A percentile compares a stretch with the other conserved stretches of the same genome.
Evolutionary conservation across 108 stramenopile genomes (phyloP).

Genomic region (Nitzschia palea): DNA sequence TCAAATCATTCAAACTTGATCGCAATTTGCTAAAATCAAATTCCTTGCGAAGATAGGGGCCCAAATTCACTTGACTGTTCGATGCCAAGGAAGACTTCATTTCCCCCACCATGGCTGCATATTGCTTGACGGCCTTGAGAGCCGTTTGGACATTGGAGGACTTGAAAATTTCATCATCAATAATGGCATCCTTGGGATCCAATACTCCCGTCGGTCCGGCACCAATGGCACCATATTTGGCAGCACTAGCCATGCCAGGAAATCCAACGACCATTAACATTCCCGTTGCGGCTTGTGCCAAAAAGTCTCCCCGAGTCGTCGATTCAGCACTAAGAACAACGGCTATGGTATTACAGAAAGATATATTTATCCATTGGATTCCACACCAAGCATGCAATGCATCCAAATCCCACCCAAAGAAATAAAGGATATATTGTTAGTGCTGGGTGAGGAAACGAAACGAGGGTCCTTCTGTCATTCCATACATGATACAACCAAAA

Average conservation of each 20-base stretch:
- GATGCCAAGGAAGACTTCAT: slow-evolving; percentile 54
- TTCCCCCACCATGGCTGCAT: slow-evolving; percentile 50
- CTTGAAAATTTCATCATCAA: slow-evolving; percentile 66
- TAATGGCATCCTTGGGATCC: slow-evolving; percentile 71
- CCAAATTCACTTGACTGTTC: slow-evolving; percentile 76
- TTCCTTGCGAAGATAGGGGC: slow-evolving; percentile 67
- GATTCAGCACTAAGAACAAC: background rate
- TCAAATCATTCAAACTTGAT: slow-evolving; percentile 74
- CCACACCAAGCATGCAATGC: too few species aligned
- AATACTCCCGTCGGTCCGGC: slow-evolving; percentile 74
- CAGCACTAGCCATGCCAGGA: slow-evolving; percentile 74
- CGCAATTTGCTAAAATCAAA: slow-evolving; percentile 82
- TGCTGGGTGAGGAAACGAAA: too few species aligned
- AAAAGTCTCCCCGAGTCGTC: slow-evolving; percentile 54
- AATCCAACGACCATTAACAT: slow-evolving; percentile 34
- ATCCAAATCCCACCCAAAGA: too few species aligned
- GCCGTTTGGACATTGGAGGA: slow-evolving; percentile 72
- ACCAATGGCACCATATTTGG: slow-evolving; percentile 77
- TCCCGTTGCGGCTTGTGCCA: slow-evolving; percentile 50
- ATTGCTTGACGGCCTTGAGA: slow-evolving; percentile 49
- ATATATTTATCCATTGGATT: too few species aligned
- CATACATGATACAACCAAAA: background rate
- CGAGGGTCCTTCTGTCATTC: too few species aligned
- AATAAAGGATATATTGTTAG: too few species aligned
- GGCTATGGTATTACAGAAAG: background rate